These are phyloP conservation scores for Diplodia seriata DNA, from an alignment of 2,329 filamentous ascomycete genomes.

Conservation along the genomic window DNA sequence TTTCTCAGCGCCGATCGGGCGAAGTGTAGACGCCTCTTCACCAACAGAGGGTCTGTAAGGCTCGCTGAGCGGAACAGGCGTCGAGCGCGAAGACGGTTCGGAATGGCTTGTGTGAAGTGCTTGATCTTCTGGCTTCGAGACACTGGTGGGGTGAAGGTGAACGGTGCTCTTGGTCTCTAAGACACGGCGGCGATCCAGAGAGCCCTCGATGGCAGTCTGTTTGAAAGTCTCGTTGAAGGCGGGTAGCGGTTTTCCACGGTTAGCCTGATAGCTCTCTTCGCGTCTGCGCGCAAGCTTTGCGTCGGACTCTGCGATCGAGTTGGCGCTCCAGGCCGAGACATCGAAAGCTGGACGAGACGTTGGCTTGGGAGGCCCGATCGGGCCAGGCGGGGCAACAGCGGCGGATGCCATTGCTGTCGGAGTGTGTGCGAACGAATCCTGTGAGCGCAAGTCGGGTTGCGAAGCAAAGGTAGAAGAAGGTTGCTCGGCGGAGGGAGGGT, in stretches of 20 bases:
- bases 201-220: constrained; percentile 24
- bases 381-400: constrained; percentile 36
- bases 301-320: constrained; percentile 23
- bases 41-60: constrained; percentile 1
- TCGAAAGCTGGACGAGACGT: constrained; percentile 37
- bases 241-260: constrained; percentile 20
- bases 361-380: constrained; percentile 42
- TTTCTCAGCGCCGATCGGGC: constrained; percentile 29
- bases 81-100: constrained; percentile 21
- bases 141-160: constrained; percentile 4
- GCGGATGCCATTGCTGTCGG: constrained; percentile 26
- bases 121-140: constrained; percentile 10
- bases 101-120: background rate
- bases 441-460: constrained; percentile 34
- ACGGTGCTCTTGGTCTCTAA: constrained; percentile 27
- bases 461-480: constrained; percentile 40
- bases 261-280: constrained; percentile 12
- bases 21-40: constrained; percentile 16
- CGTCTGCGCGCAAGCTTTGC: constrained; percentile 20
- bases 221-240: constrained; percentile 32
- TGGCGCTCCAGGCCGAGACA: constrained; percentile 24
- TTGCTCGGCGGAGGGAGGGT: constrained; percentile 39
- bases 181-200: constrained; percentile 23
- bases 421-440: constrained; percentile 2
- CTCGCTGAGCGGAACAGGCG: constrained; percentile 21